A percentile compares a stretch with the other conserved stretches of the same genome.
These are phyloP conservation scores for Zea luxurians DNA, from an alignment of 176 grass and related monocot species.

Conservation along the genomic window DNA sequence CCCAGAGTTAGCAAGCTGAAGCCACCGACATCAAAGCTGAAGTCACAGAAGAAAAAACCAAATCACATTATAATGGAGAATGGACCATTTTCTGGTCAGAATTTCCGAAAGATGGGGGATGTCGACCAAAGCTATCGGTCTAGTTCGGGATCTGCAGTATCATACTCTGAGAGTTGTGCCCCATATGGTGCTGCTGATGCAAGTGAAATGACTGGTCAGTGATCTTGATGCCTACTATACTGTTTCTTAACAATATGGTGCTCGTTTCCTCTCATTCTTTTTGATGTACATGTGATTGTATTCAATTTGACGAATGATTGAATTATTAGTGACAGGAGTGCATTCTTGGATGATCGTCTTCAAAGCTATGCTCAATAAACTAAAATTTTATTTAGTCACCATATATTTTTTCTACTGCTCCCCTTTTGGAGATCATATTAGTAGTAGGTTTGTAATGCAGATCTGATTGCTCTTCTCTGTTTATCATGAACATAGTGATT, in stretches of 20 bases:
- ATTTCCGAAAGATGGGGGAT: constrained; percentile 66
- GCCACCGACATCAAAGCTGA: constrained; percentile 41
- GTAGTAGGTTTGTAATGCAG: constrained; percentile 1
- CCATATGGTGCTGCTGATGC: constrained; percentile 59
- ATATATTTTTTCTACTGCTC: constrained; percentile 22
- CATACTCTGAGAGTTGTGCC: constrained; percentile 85
- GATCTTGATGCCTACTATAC: constrained; percentile 21
- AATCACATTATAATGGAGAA: constrained; percentile 47
- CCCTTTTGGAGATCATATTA: constrained; percentile 12
- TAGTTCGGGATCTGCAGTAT: constrained; percentile 76
- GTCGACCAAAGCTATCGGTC: constrained; percentile 57
- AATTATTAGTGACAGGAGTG: too few species aligned
- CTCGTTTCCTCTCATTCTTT: constrained; percentile 2
- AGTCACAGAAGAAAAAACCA: constrained; percentile 52
- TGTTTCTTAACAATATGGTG: constrained; percentile 4
- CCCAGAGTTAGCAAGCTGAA: constrained; percentile 61
- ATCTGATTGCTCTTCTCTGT: constrained; percentile 22
- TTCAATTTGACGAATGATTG: background rate
- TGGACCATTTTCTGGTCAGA: constrained; percentile 70
- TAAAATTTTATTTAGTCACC: background rate
- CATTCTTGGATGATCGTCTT: constrained; percentile 17
- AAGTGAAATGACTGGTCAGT: constrained; percentile 75
- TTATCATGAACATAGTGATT: background rate
- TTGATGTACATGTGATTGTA: constrained; percentile 5
- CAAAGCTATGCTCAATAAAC: constrained; percentile 15